These are phyloP conservation scores for Ophiosphaerella herpotricha DNA, from an alignment of 2,329 filamentous ascomycete genomes.

Conservation along the genomic window DNA sequence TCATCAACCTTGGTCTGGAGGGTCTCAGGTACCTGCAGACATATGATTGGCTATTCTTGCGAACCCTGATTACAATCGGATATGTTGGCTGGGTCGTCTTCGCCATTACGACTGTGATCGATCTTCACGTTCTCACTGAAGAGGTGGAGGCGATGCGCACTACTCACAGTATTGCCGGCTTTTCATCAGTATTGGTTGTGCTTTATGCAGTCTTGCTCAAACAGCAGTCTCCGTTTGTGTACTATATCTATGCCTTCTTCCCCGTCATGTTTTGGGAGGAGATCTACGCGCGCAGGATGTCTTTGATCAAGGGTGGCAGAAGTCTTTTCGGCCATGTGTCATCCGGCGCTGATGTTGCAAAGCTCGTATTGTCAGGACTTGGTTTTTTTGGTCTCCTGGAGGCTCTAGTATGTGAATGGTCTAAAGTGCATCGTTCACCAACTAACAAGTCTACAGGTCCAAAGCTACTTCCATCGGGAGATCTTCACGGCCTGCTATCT, in stretches of 20 bases:
- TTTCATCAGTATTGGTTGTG: conserved; percentile 74
- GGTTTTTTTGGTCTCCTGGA: conserved; percentile 77
- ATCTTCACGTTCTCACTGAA: conserved; percentile 82
- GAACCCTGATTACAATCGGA: conserved; percentile 83
- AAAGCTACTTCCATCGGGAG: conserved; percentile 90
- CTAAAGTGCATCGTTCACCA: neutral
- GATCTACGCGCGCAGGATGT: conserved; percentile 76
- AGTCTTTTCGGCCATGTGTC: conserved; percentile 72
- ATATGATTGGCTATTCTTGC: conserved; percentile 96
- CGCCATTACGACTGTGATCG: conserved; percentile 84
- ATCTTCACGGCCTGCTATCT: conserved; percentile 82
- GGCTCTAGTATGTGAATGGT: conserved; percentile 60
- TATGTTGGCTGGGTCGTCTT: conserved; percentile 97
- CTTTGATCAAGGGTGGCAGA: conserved; percentile 68
- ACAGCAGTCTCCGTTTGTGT: conserved; percentile 78
- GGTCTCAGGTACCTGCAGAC: conserved; percentile 94
- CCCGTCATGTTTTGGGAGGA: conserved; percentile 97
- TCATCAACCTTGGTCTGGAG: conserved; percentile 77
- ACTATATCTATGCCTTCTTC: conserved; percentile 91
- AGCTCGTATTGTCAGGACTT: conserved; percentile 66
- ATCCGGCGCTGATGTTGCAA: conserved; percentile 61
- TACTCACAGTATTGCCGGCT: conserved; percentile 63
- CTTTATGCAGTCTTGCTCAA: conserved; percentile 80
- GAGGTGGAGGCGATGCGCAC: conserved; percentile 68
- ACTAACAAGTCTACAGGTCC: conserved; percentile 60